These are phyloP conservation scores for Amorphotheca resinae DNA, from an alignment of 495 filamentous ascomycete species.

Conservation along the genomic window DNA sequence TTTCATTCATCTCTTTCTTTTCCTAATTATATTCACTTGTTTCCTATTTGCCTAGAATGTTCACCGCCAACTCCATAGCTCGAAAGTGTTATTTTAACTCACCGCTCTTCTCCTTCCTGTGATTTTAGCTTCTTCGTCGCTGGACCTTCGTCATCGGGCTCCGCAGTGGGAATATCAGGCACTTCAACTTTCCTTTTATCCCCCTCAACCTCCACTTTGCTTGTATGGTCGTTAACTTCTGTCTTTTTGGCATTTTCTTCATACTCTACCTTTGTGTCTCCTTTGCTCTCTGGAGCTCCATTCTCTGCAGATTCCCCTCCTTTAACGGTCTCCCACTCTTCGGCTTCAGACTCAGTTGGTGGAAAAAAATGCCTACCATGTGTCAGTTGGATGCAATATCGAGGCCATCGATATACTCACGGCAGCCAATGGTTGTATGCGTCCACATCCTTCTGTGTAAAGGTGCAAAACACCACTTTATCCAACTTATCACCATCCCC, in stretches of 20 bases:
- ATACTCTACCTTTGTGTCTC: not conserved
- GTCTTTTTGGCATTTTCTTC: not conserved
- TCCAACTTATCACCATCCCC: conserved; percentile 46
- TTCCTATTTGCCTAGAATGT: no score
- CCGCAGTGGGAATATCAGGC: conserved; percentile 25
- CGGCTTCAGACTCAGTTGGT: conserved; percentile 4
- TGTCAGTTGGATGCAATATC: not conserved
- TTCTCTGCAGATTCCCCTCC: conserved; percentile 16
- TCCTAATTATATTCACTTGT: no score
- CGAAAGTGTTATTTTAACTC: no score
- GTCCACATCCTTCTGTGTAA: conserved; percentile 59
- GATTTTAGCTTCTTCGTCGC: conserved; percentile 26
- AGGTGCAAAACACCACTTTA: conserved; percentile 70
- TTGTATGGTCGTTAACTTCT: not conserved
- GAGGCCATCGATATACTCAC: conserved; percentile 37
- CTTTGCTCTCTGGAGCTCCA: conserved; percentile 7
- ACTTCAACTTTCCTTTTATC: conserved; percentile 22
- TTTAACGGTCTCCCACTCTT: conserved; percentile 21
- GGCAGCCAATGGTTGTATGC: conserved; percentile 60
- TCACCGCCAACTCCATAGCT: no score
- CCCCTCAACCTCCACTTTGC: conserved; percentile 1
- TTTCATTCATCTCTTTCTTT: no score
- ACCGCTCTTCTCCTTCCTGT: conserved; percentile 1
- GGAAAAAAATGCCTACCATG: conserved; percentile 16
- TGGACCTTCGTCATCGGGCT: conserved; percentile 22